phyloP scores from a whole-genome alignment of 23 red algal genomes.

The Gracilaria gracilis region DNA sequence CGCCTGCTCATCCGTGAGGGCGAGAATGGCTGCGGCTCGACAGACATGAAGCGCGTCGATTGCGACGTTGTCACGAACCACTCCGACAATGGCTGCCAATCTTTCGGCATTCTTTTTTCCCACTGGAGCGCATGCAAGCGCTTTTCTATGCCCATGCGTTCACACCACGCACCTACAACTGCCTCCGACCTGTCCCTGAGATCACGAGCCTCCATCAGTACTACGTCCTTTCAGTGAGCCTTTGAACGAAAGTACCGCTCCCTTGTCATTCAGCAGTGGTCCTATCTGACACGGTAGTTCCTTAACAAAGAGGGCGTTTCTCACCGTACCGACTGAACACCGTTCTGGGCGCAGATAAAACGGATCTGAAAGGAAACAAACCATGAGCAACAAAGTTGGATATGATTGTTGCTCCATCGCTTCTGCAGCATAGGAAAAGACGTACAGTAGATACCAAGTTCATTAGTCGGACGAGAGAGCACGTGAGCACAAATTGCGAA shows the following conservation, averaged over 20 bases:
- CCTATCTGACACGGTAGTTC: slow-evolving; percentile 10
- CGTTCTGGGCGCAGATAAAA: slow-evolving; percentile 33
- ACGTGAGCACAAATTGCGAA: too few species aligned
- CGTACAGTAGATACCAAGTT: slow-evolving; percentile 10
- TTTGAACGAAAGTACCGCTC: background rate
- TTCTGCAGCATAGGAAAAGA: too few species aligned
- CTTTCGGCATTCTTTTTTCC: slow-evolving; percentile 28
- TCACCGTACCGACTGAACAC: background rate
- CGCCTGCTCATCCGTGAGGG: background rate
- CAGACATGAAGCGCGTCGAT: slow-evolving; percentile 1
- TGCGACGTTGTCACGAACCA: slow-evolving; percentile 13
- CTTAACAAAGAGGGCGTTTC: background rate
- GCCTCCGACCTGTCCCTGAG: background rate
- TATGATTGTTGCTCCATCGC: background rate
- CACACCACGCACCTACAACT: slow-evolving; percentile 12
- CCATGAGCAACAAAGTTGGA: background rate
- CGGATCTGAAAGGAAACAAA: background rate
- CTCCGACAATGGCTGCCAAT: background rate
- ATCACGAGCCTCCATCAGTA: slow-evolving; percentile 23
- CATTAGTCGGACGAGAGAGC: too few species aligned
- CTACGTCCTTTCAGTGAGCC: background rate
- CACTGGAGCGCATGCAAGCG: background rate
- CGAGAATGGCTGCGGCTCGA: background rate
- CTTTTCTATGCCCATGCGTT: background rate
- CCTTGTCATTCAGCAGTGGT: background rate